Conservation (phyloP, 1,139 yeast species). For the Kluyveromyces sp. region DNA sequence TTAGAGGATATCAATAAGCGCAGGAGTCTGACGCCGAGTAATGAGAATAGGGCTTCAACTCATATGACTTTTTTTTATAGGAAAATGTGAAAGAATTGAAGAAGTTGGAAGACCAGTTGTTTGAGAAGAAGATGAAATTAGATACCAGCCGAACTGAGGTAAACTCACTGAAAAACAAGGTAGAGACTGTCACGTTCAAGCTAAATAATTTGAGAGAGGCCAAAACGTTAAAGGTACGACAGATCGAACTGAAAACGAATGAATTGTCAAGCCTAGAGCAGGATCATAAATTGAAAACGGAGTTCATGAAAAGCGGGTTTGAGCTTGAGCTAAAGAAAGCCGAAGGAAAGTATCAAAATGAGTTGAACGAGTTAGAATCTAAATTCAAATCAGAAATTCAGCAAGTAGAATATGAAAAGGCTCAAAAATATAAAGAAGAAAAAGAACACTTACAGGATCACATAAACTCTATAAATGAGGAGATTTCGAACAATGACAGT, state of each 20-base stretch:
- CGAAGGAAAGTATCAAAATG: constrained; percentile 32
- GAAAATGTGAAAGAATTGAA: constrained; percentile 26
- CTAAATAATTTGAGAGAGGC: constrained; percentile 34
- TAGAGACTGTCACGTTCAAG: constrained; percentile 18
- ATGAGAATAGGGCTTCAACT: neutral
- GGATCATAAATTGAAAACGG: constrained; percentile 27
- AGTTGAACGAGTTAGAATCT: constrained; percentile 35
- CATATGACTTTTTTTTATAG: constrained; percentile 26
- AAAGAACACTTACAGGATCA: constrained; percentile 19
- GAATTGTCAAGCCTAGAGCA: constrained; percentile 36
- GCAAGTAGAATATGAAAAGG: constrained; percentile 29
- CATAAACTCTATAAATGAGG: constrained; percentile 18
- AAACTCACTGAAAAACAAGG: constrained; percentile 19
- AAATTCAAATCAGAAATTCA: constrained; percentile 33
- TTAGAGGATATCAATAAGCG: neutral
- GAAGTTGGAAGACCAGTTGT: constrained; percentile 22
- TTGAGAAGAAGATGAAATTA: constrained; percentile 21
- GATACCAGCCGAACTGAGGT: constrained; percentile 24
- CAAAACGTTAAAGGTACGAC: constrained; percentile 27
- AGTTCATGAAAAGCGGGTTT: constrained; percentile 31
- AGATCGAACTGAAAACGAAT: constrained; percentile 33
- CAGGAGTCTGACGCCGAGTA: constrained; percentile 1
- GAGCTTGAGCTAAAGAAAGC: constrained; percentile 34
- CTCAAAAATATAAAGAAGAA: constrained; percentile 28
- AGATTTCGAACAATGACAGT: constrained; percentile 22